These are phyloP conservation scores for Phytophthora fragariae DNA, from an alignment of 352 stramenopile genomes.

Conservation along the genomic window DNA sequence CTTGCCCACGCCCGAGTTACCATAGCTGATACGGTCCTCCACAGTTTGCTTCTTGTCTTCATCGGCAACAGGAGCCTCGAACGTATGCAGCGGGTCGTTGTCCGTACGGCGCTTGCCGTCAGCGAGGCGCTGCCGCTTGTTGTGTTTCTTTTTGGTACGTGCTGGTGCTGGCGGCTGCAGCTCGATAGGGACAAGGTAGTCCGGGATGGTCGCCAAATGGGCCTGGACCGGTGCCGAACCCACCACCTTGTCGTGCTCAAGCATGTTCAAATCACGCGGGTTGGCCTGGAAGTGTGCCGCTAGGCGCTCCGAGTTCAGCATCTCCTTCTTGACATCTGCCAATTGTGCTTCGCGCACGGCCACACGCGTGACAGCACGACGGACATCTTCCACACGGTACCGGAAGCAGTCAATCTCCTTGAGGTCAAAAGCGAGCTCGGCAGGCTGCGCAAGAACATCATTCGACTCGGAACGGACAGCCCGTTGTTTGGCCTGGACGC, in stretches of 20 bases:
- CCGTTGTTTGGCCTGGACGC: conserved; percentile 95
- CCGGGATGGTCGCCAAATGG: conserved; percentile 95
- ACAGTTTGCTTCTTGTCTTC: conserved; percentile 65
- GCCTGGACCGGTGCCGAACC: conserved; percentile 94
- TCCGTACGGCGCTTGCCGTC: conserved; percentile 89
- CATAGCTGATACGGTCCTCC: conserved; percentile 91
- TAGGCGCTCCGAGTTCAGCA: conserved; percentile 98
- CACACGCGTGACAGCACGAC: conserved; percentile 94
- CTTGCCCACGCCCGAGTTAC: conserved; percentile 92
- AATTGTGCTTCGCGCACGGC: conserved; percentile 96
- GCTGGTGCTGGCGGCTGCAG: conserved; percentile 89
- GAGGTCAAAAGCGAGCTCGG: conserved; percentile 97
- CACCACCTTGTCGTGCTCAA: conserved; percentile 97
- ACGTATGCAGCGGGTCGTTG: conserved; percentile 98
- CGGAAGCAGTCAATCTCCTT: conserved; percentile 98
- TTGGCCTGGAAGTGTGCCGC: conserved; percentile 98
- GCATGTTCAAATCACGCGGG: conserved; percentile 93
- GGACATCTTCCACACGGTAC: conserved; percentile 97
- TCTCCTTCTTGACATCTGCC: conserved; percentile 97
- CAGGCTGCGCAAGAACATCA: conserved; percentile 92
- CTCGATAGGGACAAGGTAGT: conserved; percentile 97
- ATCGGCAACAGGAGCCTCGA: conserved; percentile 66
- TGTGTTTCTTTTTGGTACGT: conserved; percentile 78
- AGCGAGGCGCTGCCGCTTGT: conserved; percentile 65
- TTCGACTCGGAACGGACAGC: conserved; percentile 79